Evolutionary conservation across 2,329 filamentous ascomycete genomes (phyloP), one percentile per base, ranked within the genome.

Genomic region (Paramyrothecium sp.): DNA sequence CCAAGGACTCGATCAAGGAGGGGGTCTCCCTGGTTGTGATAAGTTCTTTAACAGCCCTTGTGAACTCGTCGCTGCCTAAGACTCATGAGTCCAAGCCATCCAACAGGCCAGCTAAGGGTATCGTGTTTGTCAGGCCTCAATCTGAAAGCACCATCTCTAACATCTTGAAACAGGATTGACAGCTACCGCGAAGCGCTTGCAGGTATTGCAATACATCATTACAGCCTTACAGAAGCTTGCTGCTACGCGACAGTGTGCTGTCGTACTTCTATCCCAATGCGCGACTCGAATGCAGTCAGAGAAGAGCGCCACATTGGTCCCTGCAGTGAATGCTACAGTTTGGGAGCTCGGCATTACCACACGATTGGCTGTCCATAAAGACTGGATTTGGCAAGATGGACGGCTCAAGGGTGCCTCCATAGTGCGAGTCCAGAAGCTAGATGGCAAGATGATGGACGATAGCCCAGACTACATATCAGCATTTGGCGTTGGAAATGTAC

Each of bases 271-370:
- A 52, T 92, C 88, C 41, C 92, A 96, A 69, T 91, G 89, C 58
- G 89, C 88, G 47, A 96, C 91, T n/a, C 89, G 88, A 63, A 88
- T 96, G 75, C 87, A 89, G 60, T 79, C 80, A 3, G 87, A 83
- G 61, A 81, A 77, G 62, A 83, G 80, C 62, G 89, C 92, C 16
- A 83, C 88, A 12, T 77, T 98, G 52, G 83, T 88, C 54, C 89
- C 92, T 17, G 86, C 91, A 46, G 81, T 97, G 60, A 89, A 89
- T 56, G 87, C 89, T 16, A 81, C 80, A 20, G 85, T 89, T 47
- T 97, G 93, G 93, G 92, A 97, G 59, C 86, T 85, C 61, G 89
- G 87, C 33, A 78, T 97, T 41, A 84, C 86, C 60, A 90, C 86
- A 47, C 82, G 92, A 55, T 71, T 97, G 59, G 88, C 89, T 22